Evolutionary conservation across 768 basidiomycete genomes (phyloP).

Genomic region (Strobilomyces echinocephalus): DNA sequence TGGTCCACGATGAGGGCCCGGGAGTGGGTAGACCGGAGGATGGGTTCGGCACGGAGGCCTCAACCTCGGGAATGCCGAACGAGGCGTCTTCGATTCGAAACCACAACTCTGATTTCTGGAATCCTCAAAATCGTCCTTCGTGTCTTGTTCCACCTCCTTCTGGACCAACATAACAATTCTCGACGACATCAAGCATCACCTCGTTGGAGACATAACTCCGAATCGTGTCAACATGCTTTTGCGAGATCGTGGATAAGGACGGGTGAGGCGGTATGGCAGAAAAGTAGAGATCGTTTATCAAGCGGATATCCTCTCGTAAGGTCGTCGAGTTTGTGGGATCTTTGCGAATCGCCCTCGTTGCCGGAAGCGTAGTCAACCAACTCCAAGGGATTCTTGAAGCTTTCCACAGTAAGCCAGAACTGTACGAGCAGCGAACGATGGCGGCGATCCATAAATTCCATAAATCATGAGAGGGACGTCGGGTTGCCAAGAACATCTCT

Average conservation of each 20-base stretch:
- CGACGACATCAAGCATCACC: conserved; percentile 34
- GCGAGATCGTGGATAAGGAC: conserved; percentile 58
- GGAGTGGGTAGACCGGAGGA: conserved; percentile 4
- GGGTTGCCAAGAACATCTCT: conserved; percentile 85
- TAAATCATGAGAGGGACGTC: conserved; percentile 88
- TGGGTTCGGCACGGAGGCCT: neutral
- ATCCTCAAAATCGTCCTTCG: conserved; percentile 88
- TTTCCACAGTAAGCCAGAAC: conserved; percentile 97
- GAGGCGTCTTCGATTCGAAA: conserved; percentile 76
- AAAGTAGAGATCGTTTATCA: conserved; percentile 90
- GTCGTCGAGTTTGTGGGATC: conserved; percentile 54
- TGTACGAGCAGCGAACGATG: conserved; percentile 82
- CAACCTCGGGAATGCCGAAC: conserved; percentile 17
- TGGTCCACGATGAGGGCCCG: conserved; percentile 7
- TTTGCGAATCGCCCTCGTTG: conserved; percentile 56
- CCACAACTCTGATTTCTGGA: conserved; percentile 86
- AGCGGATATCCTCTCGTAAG: conserved; percentile 79
- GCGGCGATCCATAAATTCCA: conserved; percentile 97
- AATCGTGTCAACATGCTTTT: conserved; percentile 67
- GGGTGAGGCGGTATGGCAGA: conserved; percentile 52
- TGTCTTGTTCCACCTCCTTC: conserved; percentile 76
- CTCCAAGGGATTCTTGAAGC: conserved; percentile 95
- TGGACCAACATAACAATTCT: conserved; percentile 75
- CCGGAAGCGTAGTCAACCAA: conserved; percentile 59
- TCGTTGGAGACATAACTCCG: conserved; percentile 57